Conservation (phyloP, 2,329 filamentous ascomycete genomes). For the Fusarium praegraminearum region DNA sequence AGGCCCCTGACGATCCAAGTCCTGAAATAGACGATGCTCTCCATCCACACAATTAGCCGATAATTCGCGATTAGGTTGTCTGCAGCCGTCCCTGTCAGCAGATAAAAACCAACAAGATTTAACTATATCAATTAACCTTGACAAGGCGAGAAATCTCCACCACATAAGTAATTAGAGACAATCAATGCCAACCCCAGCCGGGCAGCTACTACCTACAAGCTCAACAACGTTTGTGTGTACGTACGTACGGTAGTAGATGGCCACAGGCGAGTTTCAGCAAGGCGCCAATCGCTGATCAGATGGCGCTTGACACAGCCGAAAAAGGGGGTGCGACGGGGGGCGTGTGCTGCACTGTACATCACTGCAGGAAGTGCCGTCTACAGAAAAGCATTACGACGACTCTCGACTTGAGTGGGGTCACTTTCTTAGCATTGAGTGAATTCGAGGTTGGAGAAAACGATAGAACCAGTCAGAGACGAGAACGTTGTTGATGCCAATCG, state of each 20-base stretch:
- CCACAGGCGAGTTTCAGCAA: slow-evolving; percentile 32
- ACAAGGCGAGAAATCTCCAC: background rate
- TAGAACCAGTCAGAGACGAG: slow-evolving; percentile 16
- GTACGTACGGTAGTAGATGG: background rate
- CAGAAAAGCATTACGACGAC: slow-evolving; percentile 40
- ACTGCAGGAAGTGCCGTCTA: background rate
- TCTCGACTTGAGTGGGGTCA: slow-evolving; percentile 27
- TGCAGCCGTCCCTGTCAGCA: background rate
- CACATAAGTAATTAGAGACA: slow-evolving; percentile 5
- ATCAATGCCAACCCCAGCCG: slow-evolving; percentile 3
- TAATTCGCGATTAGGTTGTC: background rate
- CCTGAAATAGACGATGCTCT: background rate
- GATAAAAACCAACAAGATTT: background rate
- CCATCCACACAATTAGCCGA: background rate
- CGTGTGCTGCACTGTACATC: slow-evolving; percentile 1
- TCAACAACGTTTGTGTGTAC: background rate
- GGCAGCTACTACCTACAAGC: background rate
- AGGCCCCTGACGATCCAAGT: slow-evolving; percentile 34
- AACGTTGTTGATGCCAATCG: slow-evolving; percentile 8
- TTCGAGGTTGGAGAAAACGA: slow-evolving; percentile 18
- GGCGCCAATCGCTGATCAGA: slow-evolving; percentile 38
- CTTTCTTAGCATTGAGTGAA: slow-evolving; percentile 20
- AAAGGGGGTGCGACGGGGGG: slow-evolving; percentile 16
- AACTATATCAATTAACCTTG: too few relatives aligned
- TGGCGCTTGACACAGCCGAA: slow-evolving; percentile 23